Percentiles rank a stretch among this genome's conserved stretches.
Evolutionary conservation across 2,329 filamentous ascomycete genomes (phyloP).

Genomic region (Blastomyces parvus): DNA sequence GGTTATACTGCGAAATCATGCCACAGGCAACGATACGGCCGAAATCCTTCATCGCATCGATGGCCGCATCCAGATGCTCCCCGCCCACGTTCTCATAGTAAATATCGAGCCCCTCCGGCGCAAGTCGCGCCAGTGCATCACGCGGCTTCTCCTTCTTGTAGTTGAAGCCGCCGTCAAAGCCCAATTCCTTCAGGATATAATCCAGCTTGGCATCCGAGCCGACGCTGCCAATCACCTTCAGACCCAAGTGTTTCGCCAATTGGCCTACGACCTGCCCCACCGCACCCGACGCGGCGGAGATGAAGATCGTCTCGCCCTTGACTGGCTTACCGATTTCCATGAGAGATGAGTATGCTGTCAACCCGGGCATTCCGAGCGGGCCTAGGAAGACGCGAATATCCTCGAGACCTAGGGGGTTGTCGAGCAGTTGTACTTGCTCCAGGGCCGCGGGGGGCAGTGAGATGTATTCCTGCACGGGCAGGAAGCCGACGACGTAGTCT

Average conservation of each 20-base stretch:
- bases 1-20: slow-evolving; percentile 73
- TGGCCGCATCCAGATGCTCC: slow-evolving; percentile 60
- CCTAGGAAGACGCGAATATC: slow-evolving; percentile 56
- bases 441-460: slow-evolving; percentile 43
- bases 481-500: slow-evolving; percentile 52
- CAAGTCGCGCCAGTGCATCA: slow-evolving; percentile 59
- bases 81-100: slow-evolving; percentile 77
- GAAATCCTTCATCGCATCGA: slow-evolving; percentile 53
- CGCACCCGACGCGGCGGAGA: slow-evolving; percentile 69
- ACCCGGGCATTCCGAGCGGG: slow-evolving; percentile 65
- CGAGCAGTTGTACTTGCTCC: slow-evolving; percentile 33
- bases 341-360: slow-evolving; percentile 65
- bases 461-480: slow-evolving; percentile 62
- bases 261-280: slow-evolving; percentile 79
- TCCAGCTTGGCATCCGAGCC: slow-evolving; percentile 71
- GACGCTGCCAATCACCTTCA: slow-evolving; percentile 70
- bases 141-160: slow-evolving; percentile 71
- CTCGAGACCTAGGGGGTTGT: slow-evolving; percentile 52
- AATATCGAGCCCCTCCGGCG: slow-evolving; percentile 70
- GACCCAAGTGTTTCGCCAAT: slow-evolving; percentile 69
- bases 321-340: slow-evolving; percentile 67
- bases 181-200: slow-evolving; percentile 59
- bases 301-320: slow-evolving; percentile 71
- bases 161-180: slow-evolving; percentile 69
- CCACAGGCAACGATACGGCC: slow-evolving; percentile 57